These are phyloP conservation scores for Bertia moriformis DNA, from an alignment of 2,329 filamentous ascomycete species.

Conservation along the genomic window DNA sequence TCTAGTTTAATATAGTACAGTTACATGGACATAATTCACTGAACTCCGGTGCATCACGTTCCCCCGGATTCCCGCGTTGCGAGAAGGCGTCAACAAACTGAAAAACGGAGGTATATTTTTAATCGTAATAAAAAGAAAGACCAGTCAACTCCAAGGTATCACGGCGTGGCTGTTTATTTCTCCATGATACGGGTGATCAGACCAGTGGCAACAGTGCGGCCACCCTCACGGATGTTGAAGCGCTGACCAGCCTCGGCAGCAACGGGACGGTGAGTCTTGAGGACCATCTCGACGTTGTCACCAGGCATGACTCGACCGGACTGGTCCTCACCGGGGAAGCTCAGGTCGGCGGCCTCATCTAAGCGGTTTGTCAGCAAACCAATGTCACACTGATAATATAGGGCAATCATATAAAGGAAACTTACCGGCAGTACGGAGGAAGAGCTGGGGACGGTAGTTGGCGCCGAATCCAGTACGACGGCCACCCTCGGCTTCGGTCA, in stretches of 20 bases:
- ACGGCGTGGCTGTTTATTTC: too few relatives aligned
- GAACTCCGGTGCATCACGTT: too few relatives aligned
- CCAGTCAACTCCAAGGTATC: too few relatives aligned
- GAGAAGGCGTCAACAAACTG: too few relatives aligned
- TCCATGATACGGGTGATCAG: conserved; percentile 56
- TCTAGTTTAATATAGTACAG: too few relatives aligned
- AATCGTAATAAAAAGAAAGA: too few relatives aligned
- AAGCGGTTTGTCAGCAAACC: too few relatives aligned
- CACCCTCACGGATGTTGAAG: conserved; percentile 97
- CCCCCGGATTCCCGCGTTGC: too few relatives aligned
- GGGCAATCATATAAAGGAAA: too few relatives aligned
- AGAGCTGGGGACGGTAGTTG: conserved; percentile 96
- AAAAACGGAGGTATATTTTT: too few relatives aligned
- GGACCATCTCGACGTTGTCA: conserved; percentile 97
- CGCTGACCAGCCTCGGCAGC: conserved; percentile 84
- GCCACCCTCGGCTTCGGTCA: conserved; percentile 95
- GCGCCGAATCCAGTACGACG: conserved; percentile 88
- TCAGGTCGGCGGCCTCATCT: conserved; percentile 59
- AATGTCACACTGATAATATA: too few relatives aligned
- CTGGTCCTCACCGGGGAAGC: conserved; percentile 65
- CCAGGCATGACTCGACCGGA: conserved; percentile 80
- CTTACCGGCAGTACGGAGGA: conserved; percentile 70
- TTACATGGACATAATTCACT: too few relatives aligned
- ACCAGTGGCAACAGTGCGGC: conserved; percentile 74
- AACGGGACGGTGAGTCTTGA: conserved; percentile 69